phyloP scores from a whole-genome alignment of 768 basidiomycete genomes.

The Hydnomerulius pinastri region DNA sequence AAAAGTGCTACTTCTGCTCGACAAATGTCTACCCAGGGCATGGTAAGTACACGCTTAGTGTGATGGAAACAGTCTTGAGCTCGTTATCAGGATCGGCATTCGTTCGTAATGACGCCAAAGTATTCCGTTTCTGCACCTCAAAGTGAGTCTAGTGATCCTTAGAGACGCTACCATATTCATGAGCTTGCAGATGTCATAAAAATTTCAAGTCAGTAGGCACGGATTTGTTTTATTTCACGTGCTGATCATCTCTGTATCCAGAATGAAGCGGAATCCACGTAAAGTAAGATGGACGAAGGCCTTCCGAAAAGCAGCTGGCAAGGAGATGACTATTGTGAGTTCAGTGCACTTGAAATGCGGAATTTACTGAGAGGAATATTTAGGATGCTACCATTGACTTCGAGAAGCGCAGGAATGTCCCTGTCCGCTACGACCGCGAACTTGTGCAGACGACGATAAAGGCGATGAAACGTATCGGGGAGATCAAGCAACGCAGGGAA shows the following conservation, averaged over 20 bases:
- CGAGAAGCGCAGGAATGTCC: conserved; percentile 97
- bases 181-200: conserved; percentile 80
- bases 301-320: conserved; percentile 96
- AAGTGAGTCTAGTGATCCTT: conserved; percentile 58
- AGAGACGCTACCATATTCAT: conserved; percentile 7
- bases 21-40: conserved; percentile 96
- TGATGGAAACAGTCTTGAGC: background rate
- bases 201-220: conserved; percentile 87
- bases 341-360: conserved; percentile 4
- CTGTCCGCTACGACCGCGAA: conserved; percentile 95
- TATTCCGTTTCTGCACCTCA: conserved; percentile 96
- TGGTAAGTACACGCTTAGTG: conserved; percentile 46
- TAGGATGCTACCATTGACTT: conserved; percentile 99
- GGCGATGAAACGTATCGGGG: conserved; percentile 93
- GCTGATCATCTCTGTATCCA: conserved; percentile 30
- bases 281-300: conserved; percentile 99
- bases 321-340: conserved; percentile 97
- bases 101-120: conserved; percentile 97
- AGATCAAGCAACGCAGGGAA: conserved; percentile 90
- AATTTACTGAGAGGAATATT: conserved; percentile 2
- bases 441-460: conserved; percentile 89
- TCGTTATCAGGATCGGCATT: conserved; percentile 75
- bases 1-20: conserved; percentile 99
- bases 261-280: conserved; percentile 99
- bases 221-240: background rate